Evolutionary conservation across 2,329 filamentous ascomycete genomes (phyloP).

Genomic region (Sodiomyces alkalinus): DNA sequence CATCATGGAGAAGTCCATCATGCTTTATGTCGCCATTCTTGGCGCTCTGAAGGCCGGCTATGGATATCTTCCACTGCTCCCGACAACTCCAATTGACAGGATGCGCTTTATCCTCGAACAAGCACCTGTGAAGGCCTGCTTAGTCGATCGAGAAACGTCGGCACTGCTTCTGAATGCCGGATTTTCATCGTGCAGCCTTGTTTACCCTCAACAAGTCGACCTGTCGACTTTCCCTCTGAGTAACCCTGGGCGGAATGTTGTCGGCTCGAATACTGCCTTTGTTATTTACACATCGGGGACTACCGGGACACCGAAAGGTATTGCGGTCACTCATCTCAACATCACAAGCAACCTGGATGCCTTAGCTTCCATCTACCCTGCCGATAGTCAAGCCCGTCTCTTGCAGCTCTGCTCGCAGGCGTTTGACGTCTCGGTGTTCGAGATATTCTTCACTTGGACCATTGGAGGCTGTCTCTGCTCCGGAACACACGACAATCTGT

Average conservation of each 20-base stretch:
- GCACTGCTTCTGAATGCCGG: constrained; percentile 22
- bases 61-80: constrained; percentile 66
- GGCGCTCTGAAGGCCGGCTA: constrained; percentile 60
- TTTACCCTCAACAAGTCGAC: constrained; percentile 18
- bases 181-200: constrained; percentile 7
- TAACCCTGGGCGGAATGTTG: constrained; percentile 16
- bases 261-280: constrained; percentile 48
- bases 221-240: constrained; percentile 15
- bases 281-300: constrained; percentile 75
- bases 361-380: constrained; percentile 52
- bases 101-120: constrained; percentile 46
- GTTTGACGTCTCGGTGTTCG: constrained; percentile 81
- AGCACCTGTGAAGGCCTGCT: constrained; percentile 31
- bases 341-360: constrained; percentile 60
- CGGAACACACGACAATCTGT: constrained; percentile 57
- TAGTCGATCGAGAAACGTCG: background rate
- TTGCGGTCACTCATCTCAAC: constrained; percentile 62
- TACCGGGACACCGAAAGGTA: constrained; percentile 66
- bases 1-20: constrained; percentile 59
- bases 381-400: constrained; percentile 36
- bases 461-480: constrained; percentile 67
- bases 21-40: constrained; percentile 60
- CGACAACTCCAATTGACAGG: constrained; percentile 50
- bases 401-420: constrained; percentile 73
- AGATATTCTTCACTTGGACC: constrained; percentile 76